Evolutionary conservation across 73 alveolate genomes (phyloP).

Genomic region (Loxodes magnus): DNA sequence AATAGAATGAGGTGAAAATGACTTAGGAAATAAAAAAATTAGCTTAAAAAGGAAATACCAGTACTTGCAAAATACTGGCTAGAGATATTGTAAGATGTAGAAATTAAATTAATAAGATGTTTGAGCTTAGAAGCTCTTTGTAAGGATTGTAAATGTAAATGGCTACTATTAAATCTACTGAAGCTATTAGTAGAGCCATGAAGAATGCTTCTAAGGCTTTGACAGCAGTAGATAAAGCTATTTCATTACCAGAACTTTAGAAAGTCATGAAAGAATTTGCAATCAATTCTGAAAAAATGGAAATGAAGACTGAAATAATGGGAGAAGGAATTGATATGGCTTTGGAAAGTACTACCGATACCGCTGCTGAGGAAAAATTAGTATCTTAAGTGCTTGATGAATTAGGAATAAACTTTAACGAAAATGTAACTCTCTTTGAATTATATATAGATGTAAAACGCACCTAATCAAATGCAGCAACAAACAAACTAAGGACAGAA

Average conservation of each 20-base stretch:
- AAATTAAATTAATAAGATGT: constrained; percentile 20
- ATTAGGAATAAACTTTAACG: constrained; percentile 36
- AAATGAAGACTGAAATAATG: constrained; percentile 32
- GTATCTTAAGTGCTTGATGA: constrained; percentile 25
- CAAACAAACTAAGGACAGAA: too few relatives aligned
- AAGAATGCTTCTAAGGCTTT: constrained; percentile 21
- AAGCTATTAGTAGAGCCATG: constrained; percentile 29
- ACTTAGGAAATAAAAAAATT: constrained; percentile 51
- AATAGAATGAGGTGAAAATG: constrained; percentile 42
- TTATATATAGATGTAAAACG: too few relatives aligned
- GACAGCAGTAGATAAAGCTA: constrained; percentile 26
- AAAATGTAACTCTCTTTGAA: too few relatives aligned
- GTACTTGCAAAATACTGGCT: constrained; percentile 36
- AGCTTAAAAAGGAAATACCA: constrained; percentile 41
- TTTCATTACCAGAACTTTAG: constrained; percentile 20
- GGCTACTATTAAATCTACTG: constrained; percentile 24
- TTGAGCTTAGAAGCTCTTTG: constrained; percentile 17
- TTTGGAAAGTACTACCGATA: constrained; percentile 45
- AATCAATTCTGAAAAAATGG: constrained; percentile 14
- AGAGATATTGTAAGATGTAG: constrained; percentile 30
- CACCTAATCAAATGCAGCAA: too few relatives aligned
- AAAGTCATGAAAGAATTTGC: constrained; percentile 26
- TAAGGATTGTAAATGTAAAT: constrained; percentile 32
- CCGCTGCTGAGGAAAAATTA: constrained; percentile 33
- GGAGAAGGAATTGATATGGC: constrained; percentile 64